phyloP scores from a whole-genome alignment of 805 yeast genomes.

The Saturnispora besseyi region DNA sequence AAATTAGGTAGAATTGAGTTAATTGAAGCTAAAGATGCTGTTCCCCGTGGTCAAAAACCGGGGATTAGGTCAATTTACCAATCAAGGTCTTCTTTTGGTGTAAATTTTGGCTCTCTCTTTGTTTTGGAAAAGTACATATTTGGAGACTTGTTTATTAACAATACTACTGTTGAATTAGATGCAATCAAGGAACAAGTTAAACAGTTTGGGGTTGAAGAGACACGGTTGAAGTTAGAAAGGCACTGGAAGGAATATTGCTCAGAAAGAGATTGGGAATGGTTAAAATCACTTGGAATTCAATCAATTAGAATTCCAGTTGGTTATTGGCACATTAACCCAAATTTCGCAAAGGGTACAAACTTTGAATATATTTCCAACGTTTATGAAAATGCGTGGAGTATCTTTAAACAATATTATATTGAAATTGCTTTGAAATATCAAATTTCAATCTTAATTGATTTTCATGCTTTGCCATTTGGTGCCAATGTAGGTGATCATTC shows the following conservation, averaged over 20 bases:
- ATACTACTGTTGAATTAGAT: slow-evolving; percentile 61
- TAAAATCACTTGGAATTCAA: slow-evolving; percentile 58
- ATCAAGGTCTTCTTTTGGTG: slow-evolving; percentile 64
- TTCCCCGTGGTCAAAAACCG: slow-evolving; percentile 29
- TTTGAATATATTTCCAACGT: slow-evolving; percentile 47
- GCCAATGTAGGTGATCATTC: slow-evolving; percentile 83
- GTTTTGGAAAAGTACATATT: slow-evolving; percentile 75
- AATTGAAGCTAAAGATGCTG: slow-evolving; percentile 20
- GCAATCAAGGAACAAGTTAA: slow-evolving; percentile 48
- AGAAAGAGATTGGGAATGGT: slow-evolving; percentile 76
- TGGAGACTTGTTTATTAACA: slow-evolving; percentile 49
- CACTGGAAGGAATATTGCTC: slow-evolving; percentile 60
- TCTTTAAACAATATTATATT: slow-evolving; percentile 41
- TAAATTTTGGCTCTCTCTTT: slow-evolving; percentile 75
- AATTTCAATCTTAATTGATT: slow-evolving; percentile 72
- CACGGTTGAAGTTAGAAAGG: slow-evolving; percentile 43
- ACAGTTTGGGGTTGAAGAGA: slow-evolving; percentile 42
- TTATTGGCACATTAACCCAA: slow-evolving; percentile 78
- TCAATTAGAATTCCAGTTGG: slow-evolving; percentile 84
- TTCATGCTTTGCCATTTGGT: slow-evolving; percentile 89
- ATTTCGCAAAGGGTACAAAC: slow-evolving; percentile 48
- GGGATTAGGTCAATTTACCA: slow-evolving; percentile 43
- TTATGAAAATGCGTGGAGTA: slow-evolving; percentile 68
- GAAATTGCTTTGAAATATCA: slow-evolving; percentile 48
- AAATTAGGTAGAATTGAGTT: slow-evolving; percentile 3